phyloP scores from a whole-genome alignment of 1,284 basidiomycete genomes.

The Irpex lacteus region DNA sequence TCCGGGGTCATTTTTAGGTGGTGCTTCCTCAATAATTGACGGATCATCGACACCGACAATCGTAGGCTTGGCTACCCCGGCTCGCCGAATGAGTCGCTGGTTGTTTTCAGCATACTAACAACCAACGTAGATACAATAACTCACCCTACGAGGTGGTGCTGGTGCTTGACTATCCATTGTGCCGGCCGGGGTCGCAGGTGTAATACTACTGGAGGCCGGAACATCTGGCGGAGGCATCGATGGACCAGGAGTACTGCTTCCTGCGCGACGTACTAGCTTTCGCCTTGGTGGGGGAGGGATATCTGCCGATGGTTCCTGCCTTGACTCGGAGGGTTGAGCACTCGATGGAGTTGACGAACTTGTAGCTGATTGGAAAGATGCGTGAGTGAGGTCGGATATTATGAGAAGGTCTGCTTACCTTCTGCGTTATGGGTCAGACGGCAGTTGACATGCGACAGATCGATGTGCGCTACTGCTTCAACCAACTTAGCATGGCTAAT shows the following conservation, averaged over 20 bases:
- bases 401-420: slow-evolving; percentile 11
- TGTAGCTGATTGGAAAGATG: background rate
- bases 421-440: slow-evolving; percentile 6
- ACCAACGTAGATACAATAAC: background rate
- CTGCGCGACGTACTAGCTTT: slow-evolving; percentile 8
- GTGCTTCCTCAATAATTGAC: slow-evolving; percentile 15
- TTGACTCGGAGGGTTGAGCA: slow-evolving; percentile 30
- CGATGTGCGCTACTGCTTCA: slow-evolving; percentile 30
- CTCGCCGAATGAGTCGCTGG: slow-evolving; percentile 24
- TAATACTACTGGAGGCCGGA: background rate
- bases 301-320: slow-evolving; percentile 3
- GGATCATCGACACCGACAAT: slow-evolving; percentile 24
- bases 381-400: background rate
- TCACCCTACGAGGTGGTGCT: background rate
- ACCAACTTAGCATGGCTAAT: slow-evolving; percentile 26
- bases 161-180: background rate
- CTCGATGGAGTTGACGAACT: slow-evolving; percentile 15
- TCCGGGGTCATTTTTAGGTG: background rate
- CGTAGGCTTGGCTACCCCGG: slow-evolving; percentile 15
- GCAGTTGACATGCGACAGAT: slow-evolving; percentile 28
- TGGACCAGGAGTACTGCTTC: background rate
- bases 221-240: slow-evolving; percentile 2
- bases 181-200: background rate
- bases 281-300: slow-evolving; percentile 13
- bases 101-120: background rate